Conservation (phyloP, 345 rosid species). For the Adansonia digitata region DNA sequence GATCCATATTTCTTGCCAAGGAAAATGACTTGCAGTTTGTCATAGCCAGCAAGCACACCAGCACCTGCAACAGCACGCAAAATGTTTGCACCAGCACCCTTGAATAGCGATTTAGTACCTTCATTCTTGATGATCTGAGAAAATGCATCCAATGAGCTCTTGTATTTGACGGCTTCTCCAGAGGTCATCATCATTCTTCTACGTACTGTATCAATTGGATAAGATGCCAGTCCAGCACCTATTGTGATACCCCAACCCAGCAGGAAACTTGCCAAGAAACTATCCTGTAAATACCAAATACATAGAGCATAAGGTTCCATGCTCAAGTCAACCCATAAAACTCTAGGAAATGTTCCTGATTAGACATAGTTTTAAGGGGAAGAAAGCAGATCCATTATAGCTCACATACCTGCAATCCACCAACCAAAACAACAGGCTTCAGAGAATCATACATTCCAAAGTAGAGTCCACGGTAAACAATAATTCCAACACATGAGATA, state of each 20-base stretch:
- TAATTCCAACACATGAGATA: constrained; percentile 7
- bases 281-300: constrained; percentile 37
- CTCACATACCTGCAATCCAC: constrained; percentile 37
- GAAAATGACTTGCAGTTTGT: constrained; percentile 51
- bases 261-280: constrained; percentile 55
- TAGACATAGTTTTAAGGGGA: not conserved
- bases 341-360: not conserved
- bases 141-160: constrained; percentile 48
- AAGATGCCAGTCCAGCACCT: constrained; percentile 56
- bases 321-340: not conserved
- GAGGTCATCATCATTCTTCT: constrained; percentile 79
- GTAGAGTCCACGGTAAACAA: constrained; percentile 3
- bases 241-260: constrained; percentile 59
- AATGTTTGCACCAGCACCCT: constrained; percentile 67
- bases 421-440: constrained; percentile 54
- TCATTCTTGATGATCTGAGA: constrained; percentile 47
- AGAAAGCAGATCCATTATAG: not conserved
- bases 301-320: not conserved
- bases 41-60: constrained; percentile 65
- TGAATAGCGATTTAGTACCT: constrained; percentile 52
- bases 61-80: constrained; percentile 58
- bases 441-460: constrained; percentile 49
- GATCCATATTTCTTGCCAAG: constrained; percentile 60
- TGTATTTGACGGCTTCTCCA: constrained; percentile 64
- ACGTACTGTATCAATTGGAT: constrained; percentile 57